phyloP scores from a whole-genome alignment of 1,284 basidiomycete genomes.

The Rhizoctonia solani region DNA sequence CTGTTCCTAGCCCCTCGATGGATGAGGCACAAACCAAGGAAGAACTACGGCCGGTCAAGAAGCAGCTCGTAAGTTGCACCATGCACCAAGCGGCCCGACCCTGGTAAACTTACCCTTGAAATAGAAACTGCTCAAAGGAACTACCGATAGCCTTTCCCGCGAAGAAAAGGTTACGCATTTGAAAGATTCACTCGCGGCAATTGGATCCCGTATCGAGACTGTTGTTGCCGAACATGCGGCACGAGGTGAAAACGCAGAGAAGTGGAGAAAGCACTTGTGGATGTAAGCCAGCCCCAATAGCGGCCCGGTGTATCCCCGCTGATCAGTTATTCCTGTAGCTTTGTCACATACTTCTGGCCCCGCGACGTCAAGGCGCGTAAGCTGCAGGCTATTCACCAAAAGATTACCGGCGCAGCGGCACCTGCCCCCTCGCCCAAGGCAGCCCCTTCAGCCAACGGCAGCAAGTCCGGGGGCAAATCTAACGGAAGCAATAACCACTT shows the following conservation, averaged over 20 bases:
- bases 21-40: constrained; percentile 95
- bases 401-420: constrained; percentile 66
- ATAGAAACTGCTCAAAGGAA: constrained; percentile 91
- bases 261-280: constrained; percentile 95
- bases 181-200: constrained; percentile 93
- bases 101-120: constrained; percentile 2
- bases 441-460: constrained; percentile 22
- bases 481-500: constrained; percentile 24
- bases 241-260: constrained; percentile 75
- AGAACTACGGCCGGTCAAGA: constrained; percentile 94
- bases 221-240: constrained; percentile 78
- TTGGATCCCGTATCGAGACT: constrained; percentile 89
- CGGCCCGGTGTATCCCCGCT: constrained; percentile 12
- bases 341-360: constrained; percentile 96
- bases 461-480: constrained; percentile 11
- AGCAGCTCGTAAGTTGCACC: constrained; percentile 73
- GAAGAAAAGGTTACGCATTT: constrained; percentile 95
- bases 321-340: constrained; percentile 56
- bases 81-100: constrained; percentile 4
- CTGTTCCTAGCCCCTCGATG: constrained; percentile 80
- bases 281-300: constrained; percentile 61
- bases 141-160: constrained; percentile 88
- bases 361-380: constrained; percentile 92
- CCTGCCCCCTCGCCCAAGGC: constrained; percentile 28
- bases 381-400: constrained; percentile 89